phyloP scores from a whole-genome alignment of 192 early-diverging fungal species.

The Glomus cerebriforme region DNA sequence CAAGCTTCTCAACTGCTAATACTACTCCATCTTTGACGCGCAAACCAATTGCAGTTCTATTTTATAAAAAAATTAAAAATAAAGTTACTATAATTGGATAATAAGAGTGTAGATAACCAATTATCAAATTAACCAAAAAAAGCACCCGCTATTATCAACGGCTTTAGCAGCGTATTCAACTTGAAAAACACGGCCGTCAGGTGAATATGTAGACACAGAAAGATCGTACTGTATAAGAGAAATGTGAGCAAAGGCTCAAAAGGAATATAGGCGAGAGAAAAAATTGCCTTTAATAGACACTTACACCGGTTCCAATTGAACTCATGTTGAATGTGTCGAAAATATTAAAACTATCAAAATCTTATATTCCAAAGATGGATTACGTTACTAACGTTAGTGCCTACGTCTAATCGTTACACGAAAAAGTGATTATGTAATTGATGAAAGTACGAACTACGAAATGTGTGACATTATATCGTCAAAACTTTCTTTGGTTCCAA shows the following conservation, averaged over 20 bases:
- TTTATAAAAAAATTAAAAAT: neutral
- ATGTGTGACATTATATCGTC: too few species aligned
- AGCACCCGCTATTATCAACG: conserved; percentile 96
- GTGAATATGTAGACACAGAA: conserved; percentile 97
- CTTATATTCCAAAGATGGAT: too few species aligned
- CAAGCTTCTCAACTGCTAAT: conserved; percentile 93
- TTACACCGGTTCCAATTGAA: conserved; percentile 91
- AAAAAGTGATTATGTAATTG: too few species aligned
- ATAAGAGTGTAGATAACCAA: neutral
- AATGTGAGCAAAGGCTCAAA: conserved; percentile 17
- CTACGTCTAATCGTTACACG: too few species aligned
- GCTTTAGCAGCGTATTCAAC: conserved; percentile 98
- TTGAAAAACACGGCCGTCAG: conserved; percentile 98
- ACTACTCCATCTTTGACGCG: conserved; percentile 95
- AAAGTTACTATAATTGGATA: neutral
- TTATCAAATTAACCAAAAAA: neutral
- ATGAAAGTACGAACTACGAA: too few species aligned
- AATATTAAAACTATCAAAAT: too few species aligned
- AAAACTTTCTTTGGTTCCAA: too few species aligned
- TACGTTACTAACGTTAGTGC: too few species aligned
- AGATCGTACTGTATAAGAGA: conserved; percentile 81
- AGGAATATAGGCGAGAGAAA: neutral
- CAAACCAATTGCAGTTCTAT: conserved; percentile 90
- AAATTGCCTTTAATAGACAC: neutral
- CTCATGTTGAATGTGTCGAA: conserved; percentile 66